These are phyloP conservation scores for Rhizopus stolonifer DNA, from an alignment of 371 early-diverging fungal species.

Conservation along the genomic window DNA sequence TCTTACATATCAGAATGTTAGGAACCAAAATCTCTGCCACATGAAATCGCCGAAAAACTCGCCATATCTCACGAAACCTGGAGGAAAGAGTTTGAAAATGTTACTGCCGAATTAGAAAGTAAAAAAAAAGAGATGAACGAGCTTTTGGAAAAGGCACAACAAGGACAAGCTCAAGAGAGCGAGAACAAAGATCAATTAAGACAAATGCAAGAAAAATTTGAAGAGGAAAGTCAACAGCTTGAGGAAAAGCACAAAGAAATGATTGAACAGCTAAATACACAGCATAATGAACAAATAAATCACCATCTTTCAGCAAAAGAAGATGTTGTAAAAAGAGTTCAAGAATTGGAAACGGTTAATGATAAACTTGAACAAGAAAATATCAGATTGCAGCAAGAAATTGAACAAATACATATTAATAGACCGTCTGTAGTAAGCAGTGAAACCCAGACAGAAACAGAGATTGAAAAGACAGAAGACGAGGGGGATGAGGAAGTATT, in stretches of 20 bases:
- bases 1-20: too few species aligned
- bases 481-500: conserved; percentile 31
- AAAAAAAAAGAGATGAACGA: conserved; percentile 18
- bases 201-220: background rate
- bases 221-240: conserved; percentile 8
- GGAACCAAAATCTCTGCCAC: conserved; percentile 27
- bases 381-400: conserved; percentile 9
- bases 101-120: conserved; percentile 29
- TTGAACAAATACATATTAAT: conserved; percentile 9
- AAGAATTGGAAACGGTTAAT: conserved; percentile 10
- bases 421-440: background rate
- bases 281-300: conserved; percentile 8
- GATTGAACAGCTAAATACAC: background rate
- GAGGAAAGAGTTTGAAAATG: conserved; percentile 27
- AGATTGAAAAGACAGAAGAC: conserved; percentile 13
- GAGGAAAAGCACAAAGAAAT: conserved; percentile 2
- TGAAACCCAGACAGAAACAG: conserved; percentile 1
- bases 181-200: conserved; percentile 6
- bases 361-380: conserved; percentile 17
- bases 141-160: background rate
- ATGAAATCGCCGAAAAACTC: conserved; percentile 42
- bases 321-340: background rate
- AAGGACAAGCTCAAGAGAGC: background rate
- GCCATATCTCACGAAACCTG: conserved; percentile 33
- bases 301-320: conserved; percentile 3